Percentiles rank a stretch among this genome's conserved stretches.
Evolutionary conservation across 1,284 basidiomycete genomes (phyloP).

Genomic region (Fomitopsis betulina): DNA sequence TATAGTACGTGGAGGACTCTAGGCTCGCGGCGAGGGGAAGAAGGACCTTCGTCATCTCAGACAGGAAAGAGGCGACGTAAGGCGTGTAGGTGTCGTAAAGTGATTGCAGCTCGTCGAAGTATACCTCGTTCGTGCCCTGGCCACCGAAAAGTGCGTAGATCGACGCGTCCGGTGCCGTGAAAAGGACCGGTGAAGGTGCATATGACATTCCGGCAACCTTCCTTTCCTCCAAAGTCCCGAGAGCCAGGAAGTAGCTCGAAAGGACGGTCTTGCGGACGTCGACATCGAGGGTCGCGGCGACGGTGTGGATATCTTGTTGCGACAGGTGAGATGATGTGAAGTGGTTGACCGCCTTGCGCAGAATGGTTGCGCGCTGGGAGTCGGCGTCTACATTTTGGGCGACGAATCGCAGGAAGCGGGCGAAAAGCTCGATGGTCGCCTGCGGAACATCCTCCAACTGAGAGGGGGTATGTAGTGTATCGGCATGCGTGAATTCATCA

Average conservation of each 20-base stretch:
- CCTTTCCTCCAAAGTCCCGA: conserved; percentile 66
- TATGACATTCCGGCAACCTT: conserved; percentile 57
- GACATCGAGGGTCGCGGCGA: conserved; percentile 72
- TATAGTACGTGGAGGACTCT: conserved; percentile 67
- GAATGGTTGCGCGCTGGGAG: conserved; percentile 58
- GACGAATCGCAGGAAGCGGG: conserved; percentile 76
- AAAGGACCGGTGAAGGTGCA: conserved; percentile 69
- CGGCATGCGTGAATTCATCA: conserved; percentile 77
- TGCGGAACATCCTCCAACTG: conserved; percentile 54
- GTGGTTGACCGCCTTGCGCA: conserved; percentile 68
- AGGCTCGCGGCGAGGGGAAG: conserved; percentile 67
- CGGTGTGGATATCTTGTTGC: conserved; percentile 74
- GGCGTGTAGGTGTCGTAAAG: conserved; percentile 91
- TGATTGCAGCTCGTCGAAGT: conserved; percentile 92
- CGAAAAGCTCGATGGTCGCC: conserved; percentile 72
- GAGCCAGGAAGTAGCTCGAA: conserved; percentile 76
- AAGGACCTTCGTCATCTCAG: conserved; percentile 64
- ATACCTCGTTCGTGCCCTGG: conserved; percentile 98
- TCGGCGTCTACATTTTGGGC: conserved; percentile 57
- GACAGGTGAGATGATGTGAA: conserved; percentile 79
- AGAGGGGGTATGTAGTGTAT: conserved; percentile 46
- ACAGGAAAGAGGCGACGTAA: conserved; percentile 73
- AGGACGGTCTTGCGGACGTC: conserved; percentile 78
- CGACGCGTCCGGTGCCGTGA: conserved; percentile 75
- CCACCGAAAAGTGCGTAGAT: conserved; percentile 96